These are phyloP conservation scores for Naganishia friedmannii DNA, from an alignment of 768 basidiomycete genomes.

Conservation along the genomic window DNA sequence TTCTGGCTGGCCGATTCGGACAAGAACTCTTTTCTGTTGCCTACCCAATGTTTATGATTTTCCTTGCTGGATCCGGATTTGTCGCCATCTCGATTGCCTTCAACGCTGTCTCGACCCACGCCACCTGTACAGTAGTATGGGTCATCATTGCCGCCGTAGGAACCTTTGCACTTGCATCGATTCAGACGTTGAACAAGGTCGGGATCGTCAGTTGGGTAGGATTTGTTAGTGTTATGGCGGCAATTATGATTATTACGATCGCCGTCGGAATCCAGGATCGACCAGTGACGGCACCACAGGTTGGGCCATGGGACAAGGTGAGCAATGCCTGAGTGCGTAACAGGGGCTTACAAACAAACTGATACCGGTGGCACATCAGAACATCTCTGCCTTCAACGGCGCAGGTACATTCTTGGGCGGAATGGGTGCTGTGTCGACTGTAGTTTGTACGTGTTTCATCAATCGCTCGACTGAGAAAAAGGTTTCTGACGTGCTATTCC, in stretches of 20 bases:
- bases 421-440: slow-evolving; percentile 32
- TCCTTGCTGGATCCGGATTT: slow-evolving; percentile 36
- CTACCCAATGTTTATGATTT: slow-evolving; percentile 42
- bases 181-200: slow-evolving; percentile 35
- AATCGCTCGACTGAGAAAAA: not conserved
- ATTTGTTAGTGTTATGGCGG: slow-evolving; percentile 29
- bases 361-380: not conserved
- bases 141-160: slow-evolving; percentile 40
- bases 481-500: not conserved
- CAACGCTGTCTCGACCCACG: slow-evolving; percentile 41
- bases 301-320: slow-evolving; percentile 35
- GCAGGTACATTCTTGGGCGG: slow-evolving; percentile 31
- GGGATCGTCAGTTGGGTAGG: slow-evolving; percentile 32
- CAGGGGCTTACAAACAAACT: too few relatives aligned
- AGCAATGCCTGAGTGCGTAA: too few relatives aligned
- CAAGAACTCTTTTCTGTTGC: slow-evolving; percentile 39
- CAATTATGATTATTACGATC: slow-evolving; percentile 31
- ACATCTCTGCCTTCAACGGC: slow-evolving; percentile 32
- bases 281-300: slow-evolving; percentile 26
- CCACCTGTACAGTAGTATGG: slow-evolving; percentile 42
- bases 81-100: slow-evolving; percentile 42
- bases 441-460: slow-evolving; percentile 25
- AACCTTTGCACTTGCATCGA: slow-evolving; percentile 28
- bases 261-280: slow-evolving; percentile 34
- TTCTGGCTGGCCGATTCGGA: slow-evolving; percentile 36